These are phyloP conservation scores for Protomyces pachydermus DNA, from an alignment of 1,139 yeast genomes.

Conservation along the genomic window DNA sequence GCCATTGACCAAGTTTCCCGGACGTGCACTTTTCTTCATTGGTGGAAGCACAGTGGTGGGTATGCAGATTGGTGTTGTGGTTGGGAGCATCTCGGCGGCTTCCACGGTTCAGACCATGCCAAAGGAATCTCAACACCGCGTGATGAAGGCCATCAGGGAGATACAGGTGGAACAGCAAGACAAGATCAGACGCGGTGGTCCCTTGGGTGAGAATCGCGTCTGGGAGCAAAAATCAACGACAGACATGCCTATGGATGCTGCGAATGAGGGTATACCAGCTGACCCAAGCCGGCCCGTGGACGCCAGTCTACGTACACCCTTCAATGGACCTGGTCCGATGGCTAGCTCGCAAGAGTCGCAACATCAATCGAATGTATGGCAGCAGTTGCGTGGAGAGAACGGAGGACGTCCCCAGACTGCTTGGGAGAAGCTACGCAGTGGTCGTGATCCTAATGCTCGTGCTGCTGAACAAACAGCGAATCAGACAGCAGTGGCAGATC, in stretches of 20 bases:
- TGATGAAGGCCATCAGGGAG: slow-evolving; percentile 20
- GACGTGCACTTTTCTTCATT: slow-evolving; percentile 18
- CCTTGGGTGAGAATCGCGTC: slow-evolving; percentile 1
- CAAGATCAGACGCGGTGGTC: slow-evolving; percentile 7
- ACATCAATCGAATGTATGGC: slow-evolving; percentile 3
- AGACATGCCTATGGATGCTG: background rate
- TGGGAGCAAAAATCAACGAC: slow-evolving; percentile 7
- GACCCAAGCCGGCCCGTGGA: background rate
- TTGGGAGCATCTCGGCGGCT: background rate
- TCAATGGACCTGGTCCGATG: slow-evolving; percentile 7
- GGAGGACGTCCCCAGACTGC: slow-evolving; percentile 16
- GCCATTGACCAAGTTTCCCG: slow-evolving; percentile 11
- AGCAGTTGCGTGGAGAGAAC: slow-evolving; percentile 18
- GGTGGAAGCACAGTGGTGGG: slow-evolving; percentile 23
- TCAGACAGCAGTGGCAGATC: background rate
- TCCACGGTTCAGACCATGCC: slow-evolving; percentile 15
- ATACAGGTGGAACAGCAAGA: slow-evolving; percentile 23
- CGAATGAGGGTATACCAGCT: background rate
- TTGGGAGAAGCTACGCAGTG: slow-evolving; percentile 17
- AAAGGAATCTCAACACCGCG: slow-evolving; percentile 5
- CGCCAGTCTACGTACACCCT: background rate
- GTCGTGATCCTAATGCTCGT: background rate
- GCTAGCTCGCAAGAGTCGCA: background rate
- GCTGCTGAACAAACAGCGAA: background rate
- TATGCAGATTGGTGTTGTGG: slow-evolving; percentile 18